Conservation (phyloP, 1,139 yeast genomes). For the Pichia terricola region DNA sequence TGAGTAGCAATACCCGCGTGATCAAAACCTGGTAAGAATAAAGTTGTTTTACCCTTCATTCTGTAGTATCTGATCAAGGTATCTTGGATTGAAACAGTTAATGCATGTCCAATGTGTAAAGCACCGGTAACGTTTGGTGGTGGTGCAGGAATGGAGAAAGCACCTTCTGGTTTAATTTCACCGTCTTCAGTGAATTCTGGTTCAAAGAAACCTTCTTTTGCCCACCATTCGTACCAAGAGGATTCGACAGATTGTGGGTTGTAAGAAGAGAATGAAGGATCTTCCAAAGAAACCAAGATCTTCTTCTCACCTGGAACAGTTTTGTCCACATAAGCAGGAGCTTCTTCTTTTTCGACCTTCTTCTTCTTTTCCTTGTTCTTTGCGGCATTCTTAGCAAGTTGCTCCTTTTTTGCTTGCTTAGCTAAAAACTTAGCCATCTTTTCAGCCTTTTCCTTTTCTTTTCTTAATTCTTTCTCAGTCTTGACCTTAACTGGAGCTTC, state of each 20-base stretch:
- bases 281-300: constrained; percentile 72
- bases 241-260: constrained; percentile 89
- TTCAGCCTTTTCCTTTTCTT: constrained; percentile 94
- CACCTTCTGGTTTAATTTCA: constrained; percentile 67
- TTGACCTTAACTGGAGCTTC: constrained; percentile 25
- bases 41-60: constrained; percentile 93
- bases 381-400: constrained; percentile 30
- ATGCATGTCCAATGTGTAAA: constrained; percentile 95
- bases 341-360: constrained; percentile 64
- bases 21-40: constrained; percentile 93
- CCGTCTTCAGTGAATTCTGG: constrained; percentile 80
- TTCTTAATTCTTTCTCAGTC: constrained; percentile 74
- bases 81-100: constrained; percentile 92
- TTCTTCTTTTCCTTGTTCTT: constrained; percentile 42
- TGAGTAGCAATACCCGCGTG: constrained; percentile 99
- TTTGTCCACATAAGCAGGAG: constrained; percentile 67
- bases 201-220: constrained; percentile 72
- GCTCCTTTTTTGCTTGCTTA: constrained; percentile 74
- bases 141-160: constrained; percentile 89
- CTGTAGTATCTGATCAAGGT: constrained; percentile 87
- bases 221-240: constrained; percentile 99
- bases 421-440: constrained; percentile 91
- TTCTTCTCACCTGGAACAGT: constrained; percentile 91
- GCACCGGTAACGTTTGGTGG: constrained; percentile 99
- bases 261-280: constrained; percentile 89